Percentiles rank a stretch among this genome's conserved stretches.
phyloP scores from a whole-genome alignment of 495 filamentous ascomycete species.

The Penicillium cinerascens region DNA sequence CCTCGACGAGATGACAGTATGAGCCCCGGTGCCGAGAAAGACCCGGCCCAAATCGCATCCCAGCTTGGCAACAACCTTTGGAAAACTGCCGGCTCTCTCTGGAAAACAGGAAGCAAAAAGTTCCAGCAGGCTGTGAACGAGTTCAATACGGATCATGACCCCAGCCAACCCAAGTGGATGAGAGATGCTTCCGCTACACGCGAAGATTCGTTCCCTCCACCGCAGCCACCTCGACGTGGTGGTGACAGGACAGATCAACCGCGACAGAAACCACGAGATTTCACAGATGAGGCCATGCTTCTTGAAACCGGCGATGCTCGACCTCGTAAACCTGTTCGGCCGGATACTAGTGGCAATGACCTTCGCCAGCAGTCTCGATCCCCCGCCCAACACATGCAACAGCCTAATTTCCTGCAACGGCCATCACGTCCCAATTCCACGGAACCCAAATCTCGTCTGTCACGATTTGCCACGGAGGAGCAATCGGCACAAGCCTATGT shows the following conservation, averaged over 20 bases:
- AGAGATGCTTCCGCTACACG: slow-evolving; percentile 53
- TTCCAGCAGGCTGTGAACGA: slow-evolving; percentile 93
- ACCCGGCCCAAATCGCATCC: slow-evolving; percentile 75
- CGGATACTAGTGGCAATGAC: slow-evolving; percentile 21
- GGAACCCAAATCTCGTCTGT: slow-evolving; percentile 60
- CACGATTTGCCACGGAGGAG: slow-evolving; percentile 71
- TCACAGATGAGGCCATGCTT: slow-evolving; percentile 89
- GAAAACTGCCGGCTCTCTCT: slow-evolving; percentile 90
- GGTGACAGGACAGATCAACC: slow-evolving; percentile 15
- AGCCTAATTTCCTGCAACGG: slow-evolving; percentile 38
- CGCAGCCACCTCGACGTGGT: slow-evolving; percentile 14
- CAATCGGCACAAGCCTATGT: slow-evolving; percentile 82
- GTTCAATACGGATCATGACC: slow-evolving; percentile 76
- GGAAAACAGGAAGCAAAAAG: slow-evolving; percentile 91
- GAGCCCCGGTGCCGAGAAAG: slow-evolving; percentile 64
- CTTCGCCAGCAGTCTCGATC: slow-evolving; percentile 45
- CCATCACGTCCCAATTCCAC: slow-evolving; percentile 37
- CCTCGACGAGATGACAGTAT: slow-evolving; percentile 47
- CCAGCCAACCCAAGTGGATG: slow-evolving; percentile 94
- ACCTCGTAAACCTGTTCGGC: slow-evolving; percentile 36
- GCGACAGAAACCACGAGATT: slow-evolving; percentile 24
- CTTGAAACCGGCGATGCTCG: slow-evolving; percentile 62
- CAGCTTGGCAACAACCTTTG: slow-evolving; percentile 78
- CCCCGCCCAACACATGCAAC: slow-evolving; percentile 24
- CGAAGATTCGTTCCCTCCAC: slow-evolving; percentile 23